phyloP scores from a whole-genome alignment of 75 land plant species.

The Adiantum capillusveneris region DNA sequence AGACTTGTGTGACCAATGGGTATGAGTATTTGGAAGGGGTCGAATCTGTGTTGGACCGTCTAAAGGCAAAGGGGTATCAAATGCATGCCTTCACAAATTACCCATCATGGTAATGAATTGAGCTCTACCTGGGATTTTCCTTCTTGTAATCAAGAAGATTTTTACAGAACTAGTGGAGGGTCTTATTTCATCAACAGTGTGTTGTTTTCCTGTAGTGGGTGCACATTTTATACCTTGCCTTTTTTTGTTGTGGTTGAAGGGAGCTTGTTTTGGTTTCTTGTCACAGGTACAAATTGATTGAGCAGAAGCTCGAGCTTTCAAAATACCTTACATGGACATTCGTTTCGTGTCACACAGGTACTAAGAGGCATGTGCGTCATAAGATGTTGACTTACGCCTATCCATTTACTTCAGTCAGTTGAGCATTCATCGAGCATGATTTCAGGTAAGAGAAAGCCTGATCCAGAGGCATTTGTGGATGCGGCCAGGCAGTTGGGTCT shows the following conservation, averaged over 20 bases:
- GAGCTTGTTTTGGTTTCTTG: too few species aligned
- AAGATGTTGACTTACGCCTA: too few species aligned
- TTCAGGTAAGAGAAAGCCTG: constrained; percentile 89
- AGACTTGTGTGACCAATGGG: constrained; percentile 66
- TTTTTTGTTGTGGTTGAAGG: too few species aligned
- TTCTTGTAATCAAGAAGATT: neutral
- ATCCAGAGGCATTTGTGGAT: constrained; percentile 49
- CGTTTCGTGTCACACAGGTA: constrained; percentile 59
- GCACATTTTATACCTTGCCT: too few species aligned
- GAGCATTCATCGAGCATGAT: neutral
- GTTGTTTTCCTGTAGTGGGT: too few species aligned
- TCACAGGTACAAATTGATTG: constrained; percentile 75
- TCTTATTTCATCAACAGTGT: too few species aligned
- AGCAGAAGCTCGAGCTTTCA: constrained; percentile 81
- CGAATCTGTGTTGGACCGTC: constrained; percentile 44
- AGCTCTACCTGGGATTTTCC: too few species aligned
- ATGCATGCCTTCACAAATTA: constrained; percentile 96
- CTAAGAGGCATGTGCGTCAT: neutral
- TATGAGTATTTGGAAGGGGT: constrained; percentile 80
- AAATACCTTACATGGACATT: constrained; percentile 91
- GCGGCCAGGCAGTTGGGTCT: constrained; percentile 50
- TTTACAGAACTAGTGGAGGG: too few species aligned
- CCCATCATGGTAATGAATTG: constrained; percentile 92
- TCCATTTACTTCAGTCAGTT: neutral
- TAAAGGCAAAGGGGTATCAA: constrained; percentile 60